phyloP scores from a whole-genome alignment of 2,329 filamentous ascomycete species.

The Neoascochyta sp. region DNA sequence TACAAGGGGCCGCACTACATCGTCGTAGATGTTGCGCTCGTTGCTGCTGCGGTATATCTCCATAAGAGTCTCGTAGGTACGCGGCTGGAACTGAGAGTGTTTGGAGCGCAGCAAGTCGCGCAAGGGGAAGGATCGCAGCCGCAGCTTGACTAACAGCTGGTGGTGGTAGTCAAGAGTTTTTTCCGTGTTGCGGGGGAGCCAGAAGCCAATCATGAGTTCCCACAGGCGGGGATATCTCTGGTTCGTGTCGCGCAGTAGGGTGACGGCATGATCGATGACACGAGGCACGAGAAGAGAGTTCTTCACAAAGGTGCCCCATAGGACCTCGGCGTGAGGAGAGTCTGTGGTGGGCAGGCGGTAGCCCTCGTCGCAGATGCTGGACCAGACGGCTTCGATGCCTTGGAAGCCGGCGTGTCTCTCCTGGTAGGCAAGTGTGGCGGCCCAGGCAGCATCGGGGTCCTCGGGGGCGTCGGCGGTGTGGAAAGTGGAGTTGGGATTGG shows the following conservation, averaged over 20 bases:
- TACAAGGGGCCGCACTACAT: slow-evolving; percentile 36
- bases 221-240: slow-evolving; percentile 42
- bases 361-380: slow-evolving; percentile 34
- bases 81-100: slow-evolving; percentile 6
- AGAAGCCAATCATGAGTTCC: slow-evolving; percentile 42
- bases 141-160: slow-evolving; percentile 21
- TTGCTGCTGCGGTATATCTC: slow-evolving; percentile 39
- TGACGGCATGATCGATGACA: slow-evolving; percentile 41
- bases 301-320: slow-evolving; percentile 48
- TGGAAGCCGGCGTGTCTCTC: slow-evolving; percentile 40
- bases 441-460: slow-evolving; percentile 36
- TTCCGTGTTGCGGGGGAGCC: slow-evolving; percentile 21
- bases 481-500: too few species aligned
- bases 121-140: slow-evolving; percentile 24
- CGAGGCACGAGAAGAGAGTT: slow-evolving; percentile 33
- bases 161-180: slow-evolving; percentile 26
- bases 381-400: slow-evolving; percentile 46
- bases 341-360: slow-evolving; percentile 42
- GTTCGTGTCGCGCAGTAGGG: slow-evolving; percentile 40
- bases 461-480: not conserved
- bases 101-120: slow-evolving; percentile 13
- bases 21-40: slow-evolving; percentile 43
- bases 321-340: slow-evolving; percentile 34
- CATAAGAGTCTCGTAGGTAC: slow-evolving; percentile 26
- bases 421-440: slow-evolving; percentile 40